Conservation (phyloP, 805 yeast genomes). For the Yamadazyma phyllophila region DNA sequence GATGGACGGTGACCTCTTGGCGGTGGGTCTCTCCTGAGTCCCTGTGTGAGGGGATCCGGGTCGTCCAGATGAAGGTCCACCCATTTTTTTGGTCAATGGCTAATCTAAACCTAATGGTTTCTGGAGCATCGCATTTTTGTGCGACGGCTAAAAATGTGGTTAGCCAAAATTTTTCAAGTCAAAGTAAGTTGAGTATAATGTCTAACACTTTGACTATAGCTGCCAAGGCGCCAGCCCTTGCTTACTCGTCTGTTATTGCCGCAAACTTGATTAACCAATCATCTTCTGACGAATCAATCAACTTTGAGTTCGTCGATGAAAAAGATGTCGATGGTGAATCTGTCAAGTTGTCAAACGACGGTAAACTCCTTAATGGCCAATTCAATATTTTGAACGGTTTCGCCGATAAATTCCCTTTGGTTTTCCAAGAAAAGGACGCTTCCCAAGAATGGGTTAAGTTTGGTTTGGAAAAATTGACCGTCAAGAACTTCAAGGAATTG, state of each 20-base stretch:
- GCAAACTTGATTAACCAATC: constrained; percentile 64
- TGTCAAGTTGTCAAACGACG: constrained; percentile 45
- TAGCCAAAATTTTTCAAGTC: constrained; percentile 6
- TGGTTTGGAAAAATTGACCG: constrained; percentile 64
- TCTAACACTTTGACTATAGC: constrained; percentile 63
- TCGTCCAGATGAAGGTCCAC: constrained; percentile 6
- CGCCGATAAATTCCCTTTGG: constrained; percentile 51
- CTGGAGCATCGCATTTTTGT: constrained; percentile 3
- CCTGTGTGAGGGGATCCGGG: background rate
- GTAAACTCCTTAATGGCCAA: constrained; percentile 41
- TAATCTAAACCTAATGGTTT: background rate
- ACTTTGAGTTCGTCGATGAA: constrained; percentile 69
- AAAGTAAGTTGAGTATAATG: constrained; percentile 20
- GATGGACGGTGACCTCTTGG: constrained; percentile 89
- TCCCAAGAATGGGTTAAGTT: constrained; percentile 65
- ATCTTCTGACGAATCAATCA: constrained; percentile 44
- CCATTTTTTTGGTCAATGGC: background rate
- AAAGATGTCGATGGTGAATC: constrained; percentile 48
- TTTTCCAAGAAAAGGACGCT: constrained; percentile 32
- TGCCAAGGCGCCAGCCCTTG: constrained; percentile 81
- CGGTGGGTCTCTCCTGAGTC: constrained; percentile 45
- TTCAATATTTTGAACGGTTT: constrained; percentile 48
- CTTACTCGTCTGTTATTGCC: constrained; percentile 76
- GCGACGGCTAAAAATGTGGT: background rate
- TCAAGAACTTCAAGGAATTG: constrained; percentile 86